A percentile compares a stretch with the other conserved stretches of the same genome.
These are phyloP conservation scores for Eimeria acervulina DNA, from an alignment of 169 alveolate genomes.

Conservation along the genomic window DNA sequence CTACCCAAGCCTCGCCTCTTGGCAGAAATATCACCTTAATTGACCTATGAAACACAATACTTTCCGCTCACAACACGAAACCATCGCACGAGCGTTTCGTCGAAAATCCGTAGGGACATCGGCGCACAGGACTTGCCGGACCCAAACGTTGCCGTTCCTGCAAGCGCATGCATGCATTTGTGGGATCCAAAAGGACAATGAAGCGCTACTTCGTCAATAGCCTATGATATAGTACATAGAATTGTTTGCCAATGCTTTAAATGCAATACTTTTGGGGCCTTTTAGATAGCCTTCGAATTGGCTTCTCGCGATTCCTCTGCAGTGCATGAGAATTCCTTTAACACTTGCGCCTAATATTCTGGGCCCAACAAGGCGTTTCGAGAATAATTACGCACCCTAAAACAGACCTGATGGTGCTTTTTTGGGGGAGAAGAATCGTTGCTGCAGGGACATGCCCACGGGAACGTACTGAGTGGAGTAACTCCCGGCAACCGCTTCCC, in stretches of 20 bases:
- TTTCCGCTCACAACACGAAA: not conserved
- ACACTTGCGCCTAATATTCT: not conserved
- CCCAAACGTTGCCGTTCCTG: constrained; percentile 15
- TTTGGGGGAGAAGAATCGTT: not conserved
- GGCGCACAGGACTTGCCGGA: constrained; percentile 6
- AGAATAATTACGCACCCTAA: not conserved
- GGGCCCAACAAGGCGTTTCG: not conserved
- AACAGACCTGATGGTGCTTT: not conserved
- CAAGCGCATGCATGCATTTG: constrained; percentile 79
- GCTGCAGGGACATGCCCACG: not conserved
- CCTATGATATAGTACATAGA: not conserved
- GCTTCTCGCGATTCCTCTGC: not conserved
- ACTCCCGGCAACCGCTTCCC: not conserved
- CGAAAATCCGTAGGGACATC: not conserved
- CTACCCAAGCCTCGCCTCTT: not conserved
- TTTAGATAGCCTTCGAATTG: not conserved
- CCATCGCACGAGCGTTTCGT: not conserved
- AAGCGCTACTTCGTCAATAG: not conserved
- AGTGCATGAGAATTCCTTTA: not conserved
- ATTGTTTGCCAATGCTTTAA: not conserved
- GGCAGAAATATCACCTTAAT: constrained; percentile 5
- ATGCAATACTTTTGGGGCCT: not conserved
- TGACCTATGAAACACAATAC: not conserved
- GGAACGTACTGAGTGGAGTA: not conserved
- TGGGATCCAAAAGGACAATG: not conserved